These are phyloP conservation scores for Talaromyces piceae DNA, from an alignment of 2,329 filamentous ascomycete species.

Conservation along the genomic window DNA sequence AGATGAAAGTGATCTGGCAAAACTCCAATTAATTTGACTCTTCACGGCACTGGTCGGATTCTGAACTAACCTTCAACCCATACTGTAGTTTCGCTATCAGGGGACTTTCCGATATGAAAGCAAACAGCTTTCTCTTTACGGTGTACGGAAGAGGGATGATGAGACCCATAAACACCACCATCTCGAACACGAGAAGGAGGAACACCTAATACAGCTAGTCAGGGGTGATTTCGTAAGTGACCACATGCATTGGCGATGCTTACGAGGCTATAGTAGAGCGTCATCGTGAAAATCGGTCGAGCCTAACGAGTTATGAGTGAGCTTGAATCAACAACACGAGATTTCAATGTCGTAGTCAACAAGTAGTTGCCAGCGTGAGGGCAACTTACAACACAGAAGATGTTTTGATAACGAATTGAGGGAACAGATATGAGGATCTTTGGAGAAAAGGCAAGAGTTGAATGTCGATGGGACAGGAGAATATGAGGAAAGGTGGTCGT, in stretches of 20 bases:
- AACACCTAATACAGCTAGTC: slow-evolving; percentile 35
- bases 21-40: not conserved
- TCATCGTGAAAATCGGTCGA: slow-evolving; percentile 47
- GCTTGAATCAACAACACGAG: slow-evolving; percentile 3
- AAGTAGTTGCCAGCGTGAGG: not conserved
- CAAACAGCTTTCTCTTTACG: slow-evolving; percentile 78
- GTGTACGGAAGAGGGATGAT: slow-evolving; percentile 80
- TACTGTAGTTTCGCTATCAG: slow-evolving; percentile 89
- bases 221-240: slow-evolving; percentile 2
- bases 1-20: slow-evolving; percentile 83
- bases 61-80: slow-evolving; percentile 67
- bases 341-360: too few species aligned
- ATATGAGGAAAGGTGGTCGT: slow-evolving; percentile 7
- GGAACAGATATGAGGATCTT: not conserved
- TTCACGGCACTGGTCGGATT: not conserved
- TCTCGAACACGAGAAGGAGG: slow-evolving; percentile 43
- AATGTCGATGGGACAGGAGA: not conserved
- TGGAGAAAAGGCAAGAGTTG: not conserved
- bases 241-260: slow-evolving; percentile 23
- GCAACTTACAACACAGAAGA: not conserved
- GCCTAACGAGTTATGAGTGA: slow-evolving; percentile 4
- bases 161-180: slow-evolving; percentile 43
- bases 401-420: not conserved
- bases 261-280: slow-evolving; percentile 62
- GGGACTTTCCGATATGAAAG: slow-evolving; percentile 88